Base-by-base conservation (phyloP, 495 filamentous ascomycete species). In the Tetracladium setigerum region DNA sequence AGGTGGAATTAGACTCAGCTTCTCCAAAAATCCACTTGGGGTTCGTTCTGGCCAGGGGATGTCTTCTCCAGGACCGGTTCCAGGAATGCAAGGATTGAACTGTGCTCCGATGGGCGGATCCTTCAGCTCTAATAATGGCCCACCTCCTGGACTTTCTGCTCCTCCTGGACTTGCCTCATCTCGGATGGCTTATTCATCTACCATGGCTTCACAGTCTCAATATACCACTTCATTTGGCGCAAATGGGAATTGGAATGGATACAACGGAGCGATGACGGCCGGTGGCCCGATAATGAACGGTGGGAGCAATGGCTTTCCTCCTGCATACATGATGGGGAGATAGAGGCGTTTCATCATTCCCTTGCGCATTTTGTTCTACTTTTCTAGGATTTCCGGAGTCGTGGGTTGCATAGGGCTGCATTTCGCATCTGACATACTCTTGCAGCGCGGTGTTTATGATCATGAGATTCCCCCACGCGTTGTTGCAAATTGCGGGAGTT, bases 1-100 rank as follows among this genome's bases (percentile, higher is more conserved):
- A 61, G 94, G 92, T 34, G 92, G 92, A 34, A 96, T 98, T 58
- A 84, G 94, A n/a, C 78, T 98, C 32, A 95, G 88, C 61, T 98
- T 97, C 68, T 96, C 91, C 10, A 97, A 97, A 68, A 98, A 97
- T 57, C 92, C 92, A 2, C 74, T 98, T 8, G 92, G 94, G 19
- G 94, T 97, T 17, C 87, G 92, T 24, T 84, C 82, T 1, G 82
- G 82, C 16, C 86, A 89, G 49, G 71, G 76, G 2, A 74, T 73
- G 34, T 72, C 71, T 36, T 72, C 74, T 13, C 69, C 74, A 17
- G 69, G 72, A 4, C 62, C 66, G 0, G 69, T 76, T 2, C 71
- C 72, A 16, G 76, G 73, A 34, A 65, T 68, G 36, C 56, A 67
- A 53, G 75, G 72, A 38, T 69, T 83, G 49, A 67, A 70, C 50